Evolutionary conservation across 164 flowering plant species (phyloP).

Genomic region (Kalanchoe fedtschenkoi): DNA sequence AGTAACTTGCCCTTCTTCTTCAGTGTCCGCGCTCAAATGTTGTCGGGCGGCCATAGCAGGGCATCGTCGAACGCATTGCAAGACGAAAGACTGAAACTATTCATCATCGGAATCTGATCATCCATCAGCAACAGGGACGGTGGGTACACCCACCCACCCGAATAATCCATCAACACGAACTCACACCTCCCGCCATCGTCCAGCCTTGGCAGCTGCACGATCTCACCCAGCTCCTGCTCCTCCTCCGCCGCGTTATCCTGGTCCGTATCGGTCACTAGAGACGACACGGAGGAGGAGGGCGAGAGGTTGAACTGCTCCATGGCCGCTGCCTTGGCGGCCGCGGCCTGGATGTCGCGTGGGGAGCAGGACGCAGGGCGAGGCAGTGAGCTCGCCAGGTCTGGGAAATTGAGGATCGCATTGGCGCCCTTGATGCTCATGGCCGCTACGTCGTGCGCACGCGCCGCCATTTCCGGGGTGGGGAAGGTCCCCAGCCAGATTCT

Average conservation of each 20-base stretch:
- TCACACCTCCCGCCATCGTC: not conserved
- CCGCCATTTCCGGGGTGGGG: conserved; percentile 6
- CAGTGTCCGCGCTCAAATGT: not conserved
- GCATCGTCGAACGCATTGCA: not conserved
- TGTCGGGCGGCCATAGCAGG: not conserved
- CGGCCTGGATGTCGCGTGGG: conserved; percentile 2
- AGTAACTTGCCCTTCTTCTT: not conserved
- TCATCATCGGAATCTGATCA: conserved; percentile 3
- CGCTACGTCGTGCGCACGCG: conserved; percentile 7
- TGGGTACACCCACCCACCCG: not conserved
- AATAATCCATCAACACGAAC: not conserved
- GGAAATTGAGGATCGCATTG: conserved; percentile 9
- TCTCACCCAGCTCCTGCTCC: not conserved
- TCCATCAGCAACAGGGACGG: conserved; percentile 3
- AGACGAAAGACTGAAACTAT: not conserved
- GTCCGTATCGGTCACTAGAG: no score
- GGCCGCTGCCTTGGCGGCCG: conserved; percentile 4
- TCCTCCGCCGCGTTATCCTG: not conserved
- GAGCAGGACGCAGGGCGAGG: conserved; percentile 2
- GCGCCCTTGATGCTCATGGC: conserved; percentile 2
- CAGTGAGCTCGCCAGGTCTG: not conserved
- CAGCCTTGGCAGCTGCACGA: not conserved
- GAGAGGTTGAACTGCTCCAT: not conserved
- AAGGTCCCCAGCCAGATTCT: conserved; percentile 8
- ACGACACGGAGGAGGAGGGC: not conserved